These are phyloP conservation scores for Mucor plumbeus DNA, from an alignment of 371 early-diverging fungal genomes.

Conservation along the genomic window DNA sequence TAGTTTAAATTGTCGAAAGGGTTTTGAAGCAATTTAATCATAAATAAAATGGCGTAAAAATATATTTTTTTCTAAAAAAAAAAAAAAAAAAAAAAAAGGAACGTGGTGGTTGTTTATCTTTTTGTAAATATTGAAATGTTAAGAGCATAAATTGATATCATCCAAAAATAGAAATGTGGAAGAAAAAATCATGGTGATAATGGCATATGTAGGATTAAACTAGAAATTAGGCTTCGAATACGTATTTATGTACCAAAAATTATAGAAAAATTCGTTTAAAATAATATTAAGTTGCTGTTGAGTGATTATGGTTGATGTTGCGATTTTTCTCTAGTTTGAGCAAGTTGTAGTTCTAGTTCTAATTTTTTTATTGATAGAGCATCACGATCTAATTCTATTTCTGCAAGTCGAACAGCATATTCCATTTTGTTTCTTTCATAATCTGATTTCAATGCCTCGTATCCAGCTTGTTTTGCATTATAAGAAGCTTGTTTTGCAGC, in stretches of 20 bases:
- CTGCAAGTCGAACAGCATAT: conserved; percentile 25
- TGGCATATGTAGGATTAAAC: too few relatives aligned
- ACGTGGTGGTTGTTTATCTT: too few relatives aligned
- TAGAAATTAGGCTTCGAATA: not conserved
- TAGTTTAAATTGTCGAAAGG: too few relatives aligned
- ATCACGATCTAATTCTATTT: conserved; percentile 30
- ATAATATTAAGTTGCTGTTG: not conserved
- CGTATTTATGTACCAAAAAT: not conserved
- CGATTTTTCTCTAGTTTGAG: conserved; percentile 8
- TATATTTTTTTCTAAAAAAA: too few relatives aligned
- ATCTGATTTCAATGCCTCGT: conserved; percentile 23
- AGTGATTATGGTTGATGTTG: not conserved
- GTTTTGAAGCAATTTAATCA: too few relatives aligned
- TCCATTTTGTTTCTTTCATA: conserved; percentile 27
- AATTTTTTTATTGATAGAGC: conserved; percentile 20
- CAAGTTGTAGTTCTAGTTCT: conserved; percentile 28
- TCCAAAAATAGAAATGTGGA: too few relatives aligned
- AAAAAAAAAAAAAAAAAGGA: too few relatives aligned
- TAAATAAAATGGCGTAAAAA: too few relatives aligned
- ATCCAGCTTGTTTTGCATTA: conserved; percentile 27
- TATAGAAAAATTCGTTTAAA: not conserved
- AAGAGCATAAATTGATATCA: too few relatives aligned
- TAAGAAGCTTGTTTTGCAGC: conserved; percentile 26
- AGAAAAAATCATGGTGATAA: too few relatives aligned
- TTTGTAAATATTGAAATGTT: too few relatives aligned